Base-by-base conservation (phyloP, 257 asterid species). In the Gentiana macrophylla region DNA sequence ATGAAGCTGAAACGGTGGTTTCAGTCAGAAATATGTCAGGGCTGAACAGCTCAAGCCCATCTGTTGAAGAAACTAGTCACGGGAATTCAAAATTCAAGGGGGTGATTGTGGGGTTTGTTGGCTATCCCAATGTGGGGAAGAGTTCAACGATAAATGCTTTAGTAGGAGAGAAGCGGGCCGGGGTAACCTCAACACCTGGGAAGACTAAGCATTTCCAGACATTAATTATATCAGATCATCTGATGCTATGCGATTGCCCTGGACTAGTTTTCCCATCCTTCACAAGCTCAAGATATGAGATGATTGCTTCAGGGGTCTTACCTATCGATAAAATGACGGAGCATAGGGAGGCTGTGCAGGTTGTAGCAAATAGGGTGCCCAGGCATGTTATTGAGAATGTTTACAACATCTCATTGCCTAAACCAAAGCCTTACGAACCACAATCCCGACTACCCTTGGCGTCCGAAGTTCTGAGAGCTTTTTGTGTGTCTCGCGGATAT, bases 131-230 rank as follows among this genome's bases (percentile, higher is more conserved):
- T 53, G 99, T 92, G 0, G 99, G 99, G n/a, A 92, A 92, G 72
- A 92, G 99, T 64, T 92, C 99, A 37, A 92, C 99, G 1, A 92
- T 92, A 65, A 92, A 92, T 61, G 99, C 97, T 60, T 74, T 92
- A 74, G 97, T 92, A 5, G 99, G 99, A 44, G 97, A 65, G 72
- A 92, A 92, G 66, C 72, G 74, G 57, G 83, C 99, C 1, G 99
- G 97, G n/a, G 99, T 92, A 52, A 92, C 99, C 54, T 88, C 99
- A 32, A 92, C 97, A 64, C 95, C 97, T 0, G 99, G 99, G 62
- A 92, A 92, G 75, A 92, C 99, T 0, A 92, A 92, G 75, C 99
- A 92, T 70, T 92, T 92, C 69, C 99, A 92, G 60, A 92, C 99
- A 50, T 64, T 92, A n/a, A 84, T 81, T 69, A 85, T 92, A 48